Conservation (phyloP, 129 eudicot species). For the Calendula officinalis region DNA sequence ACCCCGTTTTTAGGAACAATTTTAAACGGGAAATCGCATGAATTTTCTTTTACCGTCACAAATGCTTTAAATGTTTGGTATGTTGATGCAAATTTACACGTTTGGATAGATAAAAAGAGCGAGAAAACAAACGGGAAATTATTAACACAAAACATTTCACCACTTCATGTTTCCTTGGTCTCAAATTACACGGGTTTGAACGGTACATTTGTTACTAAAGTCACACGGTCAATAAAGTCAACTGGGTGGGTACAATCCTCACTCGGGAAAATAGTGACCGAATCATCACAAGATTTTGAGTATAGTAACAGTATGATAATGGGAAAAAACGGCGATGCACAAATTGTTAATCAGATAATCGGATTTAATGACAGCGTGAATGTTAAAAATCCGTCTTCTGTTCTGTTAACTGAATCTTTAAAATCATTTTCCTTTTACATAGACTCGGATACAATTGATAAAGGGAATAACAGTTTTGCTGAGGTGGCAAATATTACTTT, state of each 20-base stretch:
- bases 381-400: conserved; percentile 27
- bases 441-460: conserved; percentile 43
- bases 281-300: conserved; percentile 48
- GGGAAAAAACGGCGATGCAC: conserved; percentile 51
- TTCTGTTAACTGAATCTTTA: conserved; percentile 34
- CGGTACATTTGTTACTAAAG: conserved; percentile 52
- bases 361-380: conserved; percentile 41
- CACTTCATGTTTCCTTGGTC: conserved; percentile 31
- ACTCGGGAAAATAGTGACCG: conserved; percentile 55
- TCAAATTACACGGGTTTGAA: conserved; percentile 60
- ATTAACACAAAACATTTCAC: conserved; percentile 35
- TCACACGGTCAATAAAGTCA: conserved; percentile 46
- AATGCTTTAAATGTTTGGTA: conserved; percentile 82
- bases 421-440: conserved; percentile 49
- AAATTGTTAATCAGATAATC: conserved; percentile 56
- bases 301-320: conserved; percentile 55
- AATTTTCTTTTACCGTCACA: conserved; percentile 57
- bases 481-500: conserved; percentile 49
- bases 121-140: conserved; percentile 45
- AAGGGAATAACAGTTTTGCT: conserved; percentile 40
- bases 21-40: conserved; percentile 56
- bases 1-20: conserved; percentile 63
- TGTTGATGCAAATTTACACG: conserved; percentile 77
- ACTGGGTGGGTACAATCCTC: conserved; percentile 72
- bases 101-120: conserved; percentile 65